These are phyloP conservation scores for Cardamine occulta DNA, from an alignment of 345 rosid genomes.

Conservation along the genomic window DNA sequence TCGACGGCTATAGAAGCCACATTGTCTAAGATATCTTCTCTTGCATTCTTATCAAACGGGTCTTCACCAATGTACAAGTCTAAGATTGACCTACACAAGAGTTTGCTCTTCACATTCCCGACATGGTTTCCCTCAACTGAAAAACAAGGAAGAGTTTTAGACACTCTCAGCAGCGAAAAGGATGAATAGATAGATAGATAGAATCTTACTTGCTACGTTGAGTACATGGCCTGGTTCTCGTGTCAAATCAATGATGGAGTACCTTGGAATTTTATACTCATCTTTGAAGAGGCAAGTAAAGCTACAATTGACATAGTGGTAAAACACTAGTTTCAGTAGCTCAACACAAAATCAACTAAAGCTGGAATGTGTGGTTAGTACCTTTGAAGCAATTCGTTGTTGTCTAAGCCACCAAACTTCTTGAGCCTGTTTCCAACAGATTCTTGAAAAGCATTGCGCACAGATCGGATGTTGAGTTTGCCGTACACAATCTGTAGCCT, in stretches of 20 bases:
- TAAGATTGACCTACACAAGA: conserved; percentile 70
- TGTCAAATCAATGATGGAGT: conserved; percentile 73
- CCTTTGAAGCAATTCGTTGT: conserved; percentile 80
- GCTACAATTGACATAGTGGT: conserved; percentile 47
- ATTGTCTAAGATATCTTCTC: conserved; percentile 66
- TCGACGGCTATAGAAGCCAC: conserved; percentile 52
- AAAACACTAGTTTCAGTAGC: background rate
- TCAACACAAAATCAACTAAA: background rate
- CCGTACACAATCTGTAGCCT: conserved; percentile 80
- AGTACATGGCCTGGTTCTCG: conserved; percentile 69
- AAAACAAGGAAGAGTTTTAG: background rate
- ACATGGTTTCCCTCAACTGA: conserved; percentile 80
- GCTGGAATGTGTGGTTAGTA: conserved; percentile 13
- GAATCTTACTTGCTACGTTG: conserved; percentile 63
- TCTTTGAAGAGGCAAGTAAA: conserved; percentile 89
- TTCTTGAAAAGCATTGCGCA: conserved; percentile 81
- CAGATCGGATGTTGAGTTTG: conserved; percentile 70
- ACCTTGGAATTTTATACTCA: conserved; percentile 82
- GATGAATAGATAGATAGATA: background rate
- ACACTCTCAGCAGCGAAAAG: background rate
- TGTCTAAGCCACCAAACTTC: conserved; percentile 66
- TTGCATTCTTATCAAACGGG: conserved; percentile 75
- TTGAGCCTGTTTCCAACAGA: conserved; percentile 81
- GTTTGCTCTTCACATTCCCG: conserved; percentile 79
- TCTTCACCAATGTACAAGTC: conserved; percentile 87